These are phyloP conservation scores for Wallacemonas rigidus DNA, from an alignment of 208 protist genomes.

Conservation along the genomic window DNA sequence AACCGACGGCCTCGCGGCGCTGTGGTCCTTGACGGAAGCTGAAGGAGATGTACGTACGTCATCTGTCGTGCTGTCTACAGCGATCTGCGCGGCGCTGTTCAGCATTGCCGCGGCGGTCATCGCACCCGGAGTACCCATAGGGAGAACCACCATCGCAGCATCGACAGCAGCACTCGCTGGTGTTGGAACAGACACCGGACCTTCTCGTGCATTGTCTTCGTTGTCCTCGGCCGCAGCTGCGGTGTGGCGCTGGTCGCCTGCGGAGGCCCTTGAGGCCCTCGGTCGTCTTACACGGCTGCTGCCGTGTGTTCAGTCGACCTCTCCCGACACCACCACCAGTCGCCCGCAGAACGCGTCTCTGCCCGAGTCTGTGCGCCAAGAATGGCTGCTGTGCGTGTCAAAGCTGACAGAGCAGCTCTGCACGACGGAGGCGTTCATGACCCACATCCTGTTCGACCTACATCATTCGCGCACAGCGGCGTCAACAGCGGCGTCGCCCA, in stretches of 20 bases:
- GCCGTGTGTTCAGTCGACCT: slow-evolving; percentile 17
- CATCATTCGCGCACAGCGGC: slow-evolving; percentile 18
- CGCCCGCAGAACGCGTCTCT: background rate
- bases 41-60: background rate
- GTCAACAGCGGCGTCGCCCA: background rate
- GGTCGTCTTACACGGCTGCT: slow-evolving; percentile 21
- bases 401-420: slow-evolving; percentile 42
- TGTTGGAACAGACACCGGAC: background rate
- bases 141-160: no score
- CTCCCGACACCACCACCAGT: background rate
- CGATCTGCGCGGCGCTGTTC: slow-evolving; percentile 4
- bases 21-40: background rate
- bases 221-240: no score
- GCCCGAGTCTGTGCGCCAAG: slow-evolving; percentile 15
- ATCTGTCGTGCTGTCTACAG: background rate
- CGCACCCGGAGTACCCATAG: no score
- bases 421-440: slow-evolving; percentile 34
- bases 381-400: slow-evolving; percentile 42
- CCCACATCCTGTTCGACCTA: slow-evolving; percentile 47
- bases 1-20: background rate
- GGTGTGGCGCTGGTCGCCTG: background rate
- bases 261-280: background rate
- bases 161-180: no score
- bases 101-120: background rate
- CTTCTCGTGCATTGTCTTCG: background rate